Conservation (phyloP, 305 asterid species). For the Ilex paraguariensis region DNA sequence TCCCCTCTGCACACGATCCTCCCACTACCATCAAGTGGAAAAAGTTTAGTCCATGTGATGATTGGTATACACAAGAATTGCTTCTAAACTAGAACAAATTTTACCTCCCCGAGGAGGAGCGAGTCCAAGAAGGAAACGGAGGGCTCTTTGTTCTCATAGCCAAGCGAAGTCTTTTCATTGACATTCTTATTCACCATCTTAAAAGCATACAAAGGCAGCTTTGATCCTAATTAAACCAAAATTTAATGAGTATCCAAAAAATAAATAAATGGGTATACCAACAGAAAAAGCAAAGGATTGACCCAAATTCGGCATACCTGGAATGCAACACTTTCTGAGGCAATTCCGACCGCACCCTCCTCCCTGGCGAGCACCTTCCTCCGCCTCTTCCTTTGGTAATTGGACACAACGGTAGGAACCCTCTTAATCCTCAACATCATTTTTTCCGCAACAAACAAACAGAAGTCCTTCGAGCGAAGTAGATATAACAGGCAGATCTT, state of each 20-base stretch:
- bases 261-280: too few relatives aligned
- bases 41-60: constrained; percentile 3
- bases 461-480: neutral
- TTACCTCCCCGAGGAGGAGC: constrained; percentile 85
- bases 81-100: neutral
- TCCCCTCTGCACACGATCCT: constrained; percentile 84
- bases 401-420: constrained; percentile 92
- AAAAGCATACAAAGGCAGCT: constrained; percentile 72
- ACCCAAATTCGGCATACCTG: constrained; percentile 33
- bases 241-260: constrained; percentile 4
- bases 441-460: constrained; percentile 5
- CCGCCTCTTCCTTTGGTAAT: constrained; percentile 70
- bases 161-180: constrained; percentile 26
- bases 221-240: constrained; percentile 48
- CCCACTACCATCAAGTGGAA: constrained; percentile 58
- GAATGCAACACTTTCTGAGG: constrained; percentile 73
- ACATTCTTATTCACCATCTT: constrained; percentile 31
- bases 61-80: neutral
- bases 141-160: constrained; percentile 37
- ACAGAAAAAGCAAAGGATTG: neutral
- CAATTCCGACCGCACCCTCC: constrained; percentile 92
- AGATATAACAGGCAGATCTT: neutral
- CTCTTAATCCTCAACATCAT: constrained; percentile 81
- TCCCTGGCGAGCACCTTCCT: constrained; percentile 40
- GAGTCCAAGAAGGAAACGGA: constrained; percentile 67